Conservation (phyloP, 345 rosid species). For the Aquilaria yunnanensis region DNA sequence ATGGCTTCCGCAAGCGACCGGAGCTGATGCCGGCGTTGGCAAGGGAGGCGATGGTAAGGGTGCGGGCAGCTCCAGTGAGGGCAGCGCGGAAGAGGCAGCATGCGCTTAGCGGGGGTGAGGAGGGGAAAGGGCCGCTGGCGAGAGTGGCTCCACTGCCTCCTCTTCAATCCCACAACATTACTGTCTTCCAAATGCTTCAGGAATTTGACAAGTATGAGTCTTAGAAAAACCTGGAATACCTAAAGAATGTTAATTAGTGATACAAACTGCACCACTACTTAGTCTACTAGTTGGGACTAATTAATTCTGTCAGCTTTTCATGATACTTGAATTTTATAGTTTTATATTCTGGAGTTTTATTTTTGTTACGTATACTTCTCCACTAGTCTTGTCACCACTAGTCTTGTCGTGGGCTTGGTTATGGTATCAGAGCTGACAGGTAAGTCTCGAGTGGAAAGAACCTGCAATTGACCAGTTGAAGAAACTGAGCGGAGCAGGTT, state of each 20-base stretch:
- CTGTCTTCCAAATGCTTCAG: constrained; percentile 50
- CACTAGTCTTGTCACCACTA: too few relatives aligned
- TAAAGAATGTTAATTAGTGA: constrained; percentile 1
- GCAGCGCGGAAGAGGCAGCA: constrained; percentile 66
- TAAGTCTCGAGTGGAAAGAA: too few relatives aligned
- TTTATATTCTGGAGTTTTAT: too few relatives aligned
- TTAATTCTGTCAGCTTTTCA: too few relatives aligned
- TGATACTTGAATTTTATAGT: too few relatives aligned
- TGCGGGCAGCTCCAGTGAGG: constrained; percentile 18
- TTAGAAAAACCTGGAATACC: constrained; percentile 7
- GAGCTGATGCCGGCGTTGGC: constrained; percentile 12
- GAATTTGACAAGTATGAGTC: constrained; percentile 34
- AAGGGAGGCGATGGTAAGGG: constrained; percentile 17
- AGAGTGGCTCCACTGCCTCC: constrained; percentile 30
- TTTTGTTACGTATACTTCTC: too few relatives aligned
- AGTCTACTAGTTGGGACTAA: neutral
- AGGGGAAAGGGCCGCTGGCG: constrained; percentile 16
- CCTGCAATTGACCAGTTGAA: too few relatives aligned
- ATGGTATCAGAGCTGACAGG: constrained; percentile 1
- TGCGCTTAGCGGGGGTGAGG: constrained; percentile 34
- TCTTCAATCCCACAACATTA: constrained; percentile 23
- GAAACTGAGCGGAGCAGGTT: too few relatives aligned
- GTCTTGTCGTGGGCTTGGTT: neutral
- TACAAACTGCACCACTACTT: neutral
- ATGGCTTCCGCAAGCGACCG: constrained; percentile 27